These are phyloP conservation scores for Diaporthe amygdali DNA, from an alignment of 2,329 filamentous ascomycete genomes.

Conservation along the genomic window DNA sequence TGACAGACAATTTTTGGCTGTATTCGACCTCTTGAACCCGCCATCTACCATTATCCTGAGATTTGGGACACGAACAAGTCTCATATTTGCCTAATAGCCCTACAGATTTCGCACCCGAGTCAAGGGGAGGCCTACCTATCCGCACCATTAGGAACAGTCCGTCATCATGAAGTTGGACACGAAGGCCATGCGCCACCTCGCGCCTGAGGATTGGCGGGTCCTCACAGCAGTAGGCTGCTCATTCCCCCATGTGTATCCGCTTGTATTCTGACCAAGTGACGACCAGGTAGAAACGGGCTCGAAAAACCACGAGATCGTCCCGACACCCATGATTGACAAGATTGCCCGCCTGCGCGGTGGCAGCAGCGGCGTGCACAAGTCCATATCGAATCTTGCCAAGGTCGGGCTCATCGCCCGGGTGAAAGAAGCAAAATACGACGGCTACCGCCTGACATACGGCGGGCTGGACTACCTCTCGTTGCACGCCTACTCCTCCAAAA, in stretches of 20 bases:
- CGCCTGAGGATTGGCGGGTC: constrained; percentile 92
- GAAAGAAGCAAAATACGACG: constrained; percentile 97
- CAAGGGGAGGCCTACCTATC: neutral
- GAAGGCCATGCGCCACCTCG: constrained; percentile 89
- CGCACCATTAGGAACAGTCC: neutral
- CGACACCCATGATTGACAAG: constrained; percentile 85
- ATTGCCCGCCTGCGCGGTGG: constrained; percentile 82
- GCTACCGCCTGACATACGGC: constrained; percentile 95
- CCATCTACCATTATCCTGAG: neutral
- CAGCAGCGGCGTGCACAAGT: constrained; percentile 78
- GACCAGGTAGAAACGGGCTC: constrained; percentile 87
- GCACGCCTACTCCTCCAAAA: constrained; percentile 82
- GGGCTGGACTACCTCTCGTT: constrained; percentile 97
- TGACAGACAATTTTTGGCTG: neutral
- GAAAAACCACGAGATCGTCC: constrained; percentile 96
- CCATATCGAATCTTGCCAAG: constrained; percentile 91
- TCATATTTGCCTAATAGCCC: too few relatives aligned
- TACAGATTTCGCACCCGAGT: neutral
- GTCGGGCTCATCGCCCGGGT: constrained; percentile 88
- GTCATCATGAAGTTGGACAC: constrained; percentile 90
- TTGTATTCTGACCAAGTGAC: constrained; percentile 38
- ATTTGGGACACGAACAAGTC: neutral
- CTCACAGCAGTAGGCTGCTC: constrained; percentile 77
- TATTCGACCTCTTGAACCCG: neutral
- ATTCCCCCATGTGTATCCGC: neutral